These are phyloP conservation scores for Pulveroboletus sp. DNA, from an alignment of 768 basidiomycete genomes.

Conservation along the genomic window DNA sequence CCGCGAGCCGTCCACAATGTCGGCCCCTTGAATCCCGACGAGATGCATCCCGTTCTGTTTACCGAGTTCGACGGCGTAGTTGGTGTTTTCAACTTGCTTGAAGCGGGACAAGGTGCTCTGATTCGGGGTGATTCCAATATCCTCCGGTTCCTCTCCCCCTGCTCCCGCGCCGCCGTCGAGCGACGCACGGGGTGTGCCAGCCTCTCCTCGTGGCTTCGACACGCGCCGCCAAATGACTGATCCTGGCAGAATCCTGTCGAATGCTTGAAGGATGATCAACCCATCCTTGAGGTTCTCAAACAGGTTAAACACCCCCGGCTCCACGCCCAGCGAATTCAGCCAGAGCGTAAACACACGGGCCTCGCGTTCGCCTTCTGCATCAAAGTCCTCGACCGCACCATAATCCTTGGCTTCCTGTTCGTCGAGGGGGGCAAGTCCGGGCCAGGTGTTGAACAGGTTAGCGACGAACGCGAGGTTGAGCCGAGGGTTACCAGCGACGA, in stretches of 20 bases:
- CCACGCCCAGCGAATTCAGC: conserved; percentile 96
- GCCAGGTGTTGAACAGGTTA: conserved; percentile 97
- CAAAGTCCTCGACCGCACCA: conserved; percentile 91
- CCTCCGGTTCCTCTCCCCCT: conserved; percentile 61
- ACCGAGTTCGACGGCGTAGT: conserved; percentile 91
- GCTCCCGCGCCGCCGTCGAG: conserved; percentile 21
- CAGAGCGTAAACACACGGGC: conserved; percentile 97
- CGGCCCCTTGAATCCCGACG: conserved; percentile 96
- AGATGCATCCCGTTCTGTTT: conserved; percentile 93
- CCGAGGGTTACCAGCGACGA: conserved; percentile 92
- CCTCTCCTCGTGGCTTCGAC: conserved; percentile 77
- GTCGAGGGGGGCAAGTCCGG: conserved; percentile 91
- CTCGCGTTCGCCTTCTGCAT: conserved; percentile 98
- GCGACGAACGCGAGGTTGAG: conserved; percentile 98
- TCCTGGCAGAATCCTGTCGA: conserved; percentile 92
- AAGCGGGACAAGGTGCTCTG: conserved; percentile 88
- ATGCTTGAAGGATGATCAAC: conserved; percentile 87
- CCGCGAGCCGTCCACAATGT: conserved; percentile 91
- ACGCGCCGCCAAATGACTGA: conserved; percentile 94
- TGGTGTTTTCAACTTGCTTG: conserved; percentile 98
- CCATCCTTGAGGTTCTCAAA: conserved; percentile 97
- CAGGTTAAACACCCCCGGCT: conserved; percentile 93
- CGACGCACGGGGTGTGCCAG: conserved; percentile 37
- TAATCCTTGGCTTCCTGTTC: conserved; percentile 92
- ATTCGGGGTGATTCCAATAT: conserved; percentile 79